Base-by-base conservation (phyloP, 768 basidiomycete genomes). In the Imleria badia region DNA sequence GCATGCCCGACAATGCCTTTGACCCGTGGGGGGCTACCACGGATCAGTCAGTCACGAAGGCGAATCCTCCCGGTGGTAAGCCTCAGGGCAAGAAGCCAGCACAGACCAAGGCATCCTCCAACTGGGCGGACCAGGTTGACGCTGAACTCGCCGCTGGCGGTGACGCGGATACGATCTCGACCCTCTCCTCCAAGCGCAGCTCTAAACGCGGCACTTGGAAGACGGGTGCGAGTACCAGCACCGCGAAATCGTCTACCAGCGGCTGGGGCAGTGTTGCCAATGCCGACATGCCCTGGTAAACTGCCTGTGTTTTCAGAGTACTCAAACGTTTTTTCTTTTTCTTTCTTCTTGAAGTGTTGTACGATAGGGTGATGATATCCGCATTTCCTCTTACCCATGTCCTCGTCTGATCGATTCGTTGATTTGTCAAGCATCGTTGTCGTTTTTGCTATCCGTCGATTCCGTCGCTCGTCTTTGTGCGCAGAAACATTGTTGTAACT, bases 111-210 rank as follows among this genome's bases (percentile, higher is more conserved):
- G 39, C 6, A 0, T 40, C 42, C 17, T n/a, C 57, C 7, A 60
- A 10, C 55, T 67, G 70, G 68, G 69, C 70, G 19, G 70, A 70
- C 14, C 56, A 70, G 44, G 58, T 72, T 22, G 68, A 70, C 0
- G 56, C 49, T 10, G 61, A 56, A 41, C 30, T 56, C 12, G 52
- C 35, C 39, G 52, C 47, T 45, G 49, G 51, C 19, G 17, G 19
- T 19, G 29, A 42, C 3, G 20, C 14, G 12, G 54, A 40, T 29
- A 35, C 14, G 3, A 55, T 48, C 38, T 52, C 51, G 14, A 30
- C 36, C 34, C 48, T 46, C 40, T 9, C 50, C n/a, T 51, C 55
- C 40, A 70, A 64, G 23, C 58, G 51, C 12, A 34, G 50, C 14
- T 26, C 54, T 14, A 63, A 53, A 15, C 60, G 54, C 11, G 48